Percentiles rank a stretch among this genome's conserved stretches.
These are phyloP conservation scores for Apiotrichum gracile DNA, from an alignment of 1,284 basidiomycete species.

Conservation along the genomic window DNA sequence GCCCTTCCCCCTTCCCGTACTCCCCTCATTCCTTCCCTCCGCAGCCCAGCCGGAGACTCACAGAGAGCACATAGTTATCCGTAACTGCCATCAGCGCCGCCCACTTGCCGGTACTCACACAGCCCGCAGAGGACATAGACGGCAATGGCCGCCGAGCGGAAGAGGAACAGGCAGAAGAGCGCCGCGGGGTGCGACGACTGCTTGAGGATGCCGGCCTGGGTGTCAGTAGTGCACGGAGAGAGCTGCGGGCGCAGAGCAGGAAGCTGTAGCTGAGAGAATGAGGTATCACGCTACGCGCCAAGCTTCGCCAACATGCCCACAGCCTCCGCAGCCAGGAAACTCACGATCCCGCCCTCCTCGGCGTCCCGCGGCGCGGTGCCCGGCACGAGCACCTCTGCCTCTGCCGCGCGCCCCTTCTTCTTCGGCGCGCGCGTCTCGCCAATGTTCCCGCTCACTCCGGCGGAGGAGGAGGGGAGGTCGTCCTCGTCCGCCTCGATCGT, in stretches of 20 bases:
- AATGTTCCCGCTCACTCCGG: constrained; percentile 36
- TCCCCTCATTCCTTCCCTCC: background rate
- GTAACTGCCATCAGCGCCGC: constrained; percentile 54
- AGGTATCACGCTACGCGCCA: too few relatives aligned
- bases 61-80: constrained; percentile 81
- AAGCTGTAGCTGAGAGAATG: too few relatives aligned
- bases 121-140: constrained; percentile 80
- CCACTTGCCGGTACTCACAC: constrained; percentile 25
- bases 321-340: constrained; percentile 3
- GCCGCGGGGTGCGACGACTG: constrained; percentile 77
- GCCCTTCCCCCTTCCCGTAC: too few relatives aligned
- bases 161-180: constrained; percentile 76
- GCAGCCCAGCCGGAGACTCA: constrained; percentile 46
- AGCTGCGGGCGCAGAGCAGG: too few relatives aligned
- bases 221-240: constrained; percentile 4
- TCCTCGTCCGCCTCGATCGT: constrained; percentile 49
- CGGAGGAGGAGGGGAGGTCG: constrained; percentile 3
- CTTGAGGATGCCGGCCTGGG: constrained; percentile 39
- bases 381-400: constrained; percentile 40
- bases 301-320: background rate
- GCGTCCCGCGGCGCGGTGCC: constrained; percentile 31
- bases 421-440: constrained; percentile 18
- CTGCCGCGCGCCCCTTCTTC: constrained; percentile 3
- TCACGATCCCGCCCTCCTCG: constrained; percentile 45
- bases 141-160: constrained; percentile 73